Percentiles rank a stretch among this genome's conserved stretches.
Conservation (phyloP, 2,329 filamentous ascomycete genomes). For the Botrytis cinerea region DNA sequence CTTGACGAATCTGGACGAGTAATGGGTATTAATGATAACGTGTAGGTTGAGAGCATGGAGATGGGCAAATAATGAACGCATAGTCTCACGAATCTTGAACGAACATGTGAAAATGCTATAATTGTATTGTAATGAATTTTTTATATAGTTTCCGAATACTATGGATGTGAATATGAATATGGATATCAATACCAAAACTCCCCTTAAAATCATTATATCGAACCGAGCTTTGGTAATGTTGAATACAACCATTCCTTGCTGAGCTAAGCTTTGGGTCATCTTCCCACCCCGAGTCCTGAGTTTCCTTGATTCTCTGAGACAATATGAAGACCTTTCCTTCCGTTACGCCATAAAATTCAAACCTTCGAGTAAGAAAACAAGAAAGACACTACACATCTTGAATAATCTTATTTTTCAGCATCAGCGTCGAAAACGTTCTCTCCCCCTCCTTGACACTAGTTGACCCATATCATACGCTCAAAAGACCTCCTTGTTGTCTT, state of each 20-base stretch:
- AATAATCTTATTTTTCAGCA: not conserved
- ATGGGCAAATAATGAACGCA: not conserved
- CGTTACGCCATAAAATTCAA: not conserved
- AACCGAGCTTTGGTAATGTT: not conserved
- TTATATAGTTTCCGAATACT: not conserved
- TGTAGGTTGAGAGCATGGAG: not conserved
- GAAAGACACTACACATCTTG: not conserved
- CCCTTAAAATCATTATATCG: not conserved
- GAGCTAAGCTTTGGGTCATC: not conserved
- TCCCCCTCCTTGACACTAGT: not conserved
- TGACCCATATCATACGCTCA: not conserved
- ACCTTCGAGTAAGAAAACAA: not conserved
- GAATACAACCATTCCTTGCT: not conserved
- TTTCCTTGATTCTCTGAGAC: not conserved
- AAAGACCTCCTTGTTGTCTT: not conserved
- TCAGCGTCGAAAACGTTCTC: not conserved
- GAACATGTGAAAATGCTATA: not conserved
- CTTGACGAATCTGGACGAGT: conserved; percentile 14
- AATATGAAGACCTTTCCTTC: not conserved
- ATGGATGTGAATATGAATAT: conserved; percentile 8
- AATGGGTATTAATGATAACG: not conserved
- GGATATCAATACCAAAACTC: conserved; percentile 19
- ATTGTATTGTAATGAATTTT: not conserved
- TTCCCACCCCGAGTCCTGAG: not conserved
- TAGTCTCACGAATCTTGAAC: not conserved